These are phyloP conservation scores for Exserohilum rostratum DNA, from an alignment of 2,329 filamentous ascomycete genomes.

Conservation along the genomic window DNA sequence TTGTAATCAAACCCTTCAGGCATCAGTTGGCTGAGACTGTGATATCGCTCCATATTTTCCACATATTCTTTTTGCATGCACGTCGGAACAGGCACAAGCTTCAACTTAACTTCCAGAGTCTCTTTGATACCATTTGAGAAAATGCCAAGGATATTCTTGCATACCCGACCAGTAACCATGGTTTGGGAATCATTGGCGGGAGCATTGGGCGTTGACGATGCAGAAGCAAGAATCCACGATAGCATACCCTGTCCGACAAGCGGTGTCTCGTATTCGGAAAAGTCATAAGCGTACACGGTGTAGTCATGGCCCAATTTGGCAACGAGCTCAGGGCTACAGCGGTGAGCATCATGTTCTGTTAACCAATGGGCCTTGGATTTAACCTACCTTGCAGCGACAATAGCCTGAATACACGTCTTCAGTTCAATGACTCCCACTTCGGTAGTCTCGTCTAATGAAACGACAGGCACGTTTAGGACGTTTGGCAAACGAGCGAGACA, in stretches of 20 bases:
- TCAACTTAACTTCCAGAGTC: slow-evolving; percentile 90
- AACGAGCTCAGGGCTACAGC: slow-evolving; percentile 81
- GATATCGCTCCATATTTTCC: slow-evolving; percentile 66
- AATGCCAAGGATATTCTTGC: slow-evolving; percentile 81
- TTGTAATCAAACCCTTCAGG: slow-evolving; percentile 69
- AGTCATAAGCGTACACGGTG: slow-evolving; percentile 96
- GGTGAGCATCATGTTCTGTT: slow-evolving; percentile 24
- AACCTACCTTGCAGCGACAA: slow-evolving; percentile 66
- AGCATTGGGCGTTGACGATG: slow-evolving; percentile 61
- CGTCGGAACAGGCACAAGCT: slow-evolving; percentile 77
- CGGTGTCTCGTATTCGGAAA: slow-evolving; percentile 91
- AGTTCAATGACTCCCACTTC: slow-evolving; percentile 89
- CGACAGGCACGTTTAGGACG: slow-evolving; percentile 77
- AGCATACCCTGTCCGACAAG: slow-evolving; percentile 95
- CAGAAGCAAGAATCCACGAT: slow-evolving; percentile 76
- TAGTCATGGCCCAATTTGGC: slow-evolving; percentile 79
- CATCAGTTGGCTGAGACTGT: slow-evolving; percentile 63
- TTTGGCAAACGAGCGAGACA: slow-evolving; percentile 87
- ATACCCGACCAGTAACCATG: slow-evolving; percentile 87
- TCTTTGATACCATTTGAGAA: slow-evolving; percentile 85
- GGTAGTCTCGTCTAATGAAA: slow-evolving; percentile 77
- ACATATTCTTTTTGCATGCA: slow-evolving; percentile 66
- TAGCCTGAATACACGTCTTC: slow-evolving; percentile 82
- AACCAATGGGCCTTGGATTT: slow-evolving; percentile 12
- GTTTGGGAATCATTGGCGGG: slow-evolving; percentile 67